Percentiles rank a stretch among this genome's conserved stretches.
Conservation (phyloP, 2,329 filamentous ascomycete species). For the Camptophora hylomeconis region DNA sequence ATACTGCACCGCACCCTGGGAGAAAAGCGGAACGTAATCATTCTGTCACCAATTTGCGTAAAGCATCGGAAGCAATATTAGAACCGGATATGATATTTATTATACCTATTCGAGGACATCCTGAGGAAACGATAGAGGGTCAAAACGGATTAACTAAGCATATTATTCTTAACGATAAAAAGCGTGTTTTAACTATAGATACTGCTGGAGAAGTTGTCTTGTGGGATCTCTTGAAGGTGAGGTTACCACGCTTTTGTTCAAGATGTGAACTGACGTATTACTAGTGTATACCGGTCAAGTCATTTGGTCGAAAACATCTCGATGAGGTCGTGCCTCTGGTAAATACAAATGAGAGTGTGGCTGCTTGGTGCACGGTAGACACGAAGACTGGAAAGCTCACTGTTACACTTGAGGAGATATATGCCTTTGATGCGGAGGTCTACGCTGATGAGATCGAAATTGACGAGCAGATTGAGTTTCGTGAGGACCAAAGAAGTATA, state of each 20-base stretch:
- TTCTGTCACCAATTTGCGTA: constrained; percentile 33
- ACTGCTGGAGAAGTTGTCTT: constrained; percentile 88
- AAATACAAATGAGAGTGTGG: constrained; percentile 77
- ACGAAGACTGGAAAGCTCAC: constrained; percentile 84
- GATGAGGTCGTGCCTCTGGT: constrained; percentile 81
- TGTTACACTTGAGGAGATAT: constrained; percentile 83
- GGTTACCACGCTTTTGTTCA: constrained; percentile 12
- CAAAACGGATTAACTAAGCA: constrained; percentile 94
- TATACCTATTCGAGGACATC: constrained; percentile 54
- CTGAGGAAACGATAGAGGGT: constrained; percentile 77
- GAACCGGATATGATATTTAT: constrained; percentile 34
- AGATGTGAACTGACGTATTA: constrained; percentile 6
- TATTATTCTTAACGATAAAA: constrained; percentile 77
- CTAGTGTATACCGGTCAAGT: constrained; percentile 72
- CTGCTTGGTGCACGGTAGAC: constrained; percentile 93
- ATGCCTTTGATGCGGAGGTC: constrained; percentile 94
- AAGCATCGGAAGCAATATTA: constrained; percentile 43
- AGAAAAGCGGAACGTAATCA: constrained; percentile 26
- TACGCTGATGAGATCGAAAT: constrained; percentile 81
- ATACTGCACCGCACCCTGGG: constrained; percentile 63
- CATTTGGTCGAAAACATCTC: constrained; percentile 87
- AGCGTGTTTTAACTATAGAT: constrained; percentile 78
- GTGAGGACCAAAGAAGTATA: constrained; percentile 83
- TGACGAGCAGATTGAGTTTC: constrained; percentile 63
- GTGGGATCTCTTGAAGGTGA: constrained; percentile 82